Base-by-base conservation (phyloP, 371 early-diverging fungal genomes). In the Mortierella sp. region DNA sequence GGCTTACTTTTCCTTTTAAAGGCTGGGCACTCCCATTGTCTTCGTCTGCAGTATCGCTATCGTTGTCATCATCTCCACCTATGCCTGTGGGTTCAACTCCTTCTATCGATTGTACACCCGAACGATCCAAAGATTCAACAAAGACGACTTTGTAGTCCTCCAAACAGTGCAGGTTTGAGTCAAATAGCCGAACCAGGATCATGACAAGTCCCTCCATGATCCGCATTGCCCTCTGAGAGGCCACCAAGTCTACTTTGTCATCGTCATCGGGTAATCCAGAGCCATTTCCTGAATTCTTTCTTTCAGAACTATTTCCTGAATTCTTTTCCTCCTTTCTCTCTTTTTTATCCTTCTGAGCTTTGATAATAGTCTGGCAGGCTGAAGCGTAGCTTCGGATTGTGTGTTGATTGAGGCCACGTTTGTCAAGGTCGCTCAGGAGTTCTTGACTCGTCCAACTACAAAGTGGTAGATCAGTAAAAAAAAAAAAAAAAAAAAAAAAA, bases 101-200 rank as follows among this genome's bases (percentile, higher is more conserved):
- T 37, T 16, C 28, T 37, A 28, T 18, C 23, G 30, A 12, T 9
- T 25, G 7, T 5, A 7, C n/a, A 26, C 44, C 60, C 62, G 81
- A 7, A 45, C 79, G 50, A 72, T 45, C 55, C 43, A 81, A 25
- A 51, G 79, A 46, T 15, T 66, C 84, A 52, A 82, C 57, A 25
- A 87, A 37, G 0, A 77, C 87, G 73, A 87, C 68, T 52, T 75
- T 72, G 53, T 87, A 87, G 57, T 87, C 88, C 0, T 82, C 79
- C 16, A 62, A 71, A 59, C 80, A 75, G 30, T 73, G 57, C 16
- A 64, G 47, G 0, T 70, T 74, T 15, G 71, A 48, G 0, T 75
- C 61, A 57, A 82, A 81, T 7, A 87, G 64, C 26, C 81, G 84
- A 0, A 66, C 69, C 5, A 85, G 67, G 4, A 89, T 66, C 46